phyloP scores from a whole-genome alignment of 2,329 filamentous ascomycete species.

The Venturia effusa region DNA sequence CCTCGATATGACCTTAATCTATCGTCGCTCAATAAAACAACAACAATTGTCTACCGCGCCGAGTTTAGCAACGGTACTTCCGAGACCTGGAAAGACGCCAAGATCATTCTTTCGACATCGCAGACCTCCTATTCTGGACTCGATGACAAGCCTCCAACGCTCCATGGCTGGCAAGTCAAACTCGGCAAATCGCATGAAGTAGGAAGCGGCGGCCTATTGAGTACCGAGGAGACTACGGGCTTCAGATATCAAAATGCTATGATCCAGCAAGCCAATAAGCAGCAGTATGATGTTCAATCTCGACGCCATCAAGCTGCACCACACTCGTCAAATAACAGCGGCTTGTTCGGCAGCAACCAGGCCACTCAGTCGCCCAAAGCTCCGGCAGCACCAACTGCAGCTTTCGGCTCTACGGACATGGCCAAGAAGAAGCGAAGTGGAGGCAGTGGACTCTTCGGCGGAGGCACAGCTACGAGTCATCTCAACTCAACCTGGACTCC shows the following conservation, averaged over 20 bases:
- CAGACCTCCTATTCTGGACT: constrained; percentile 48
- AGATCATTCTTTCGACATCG: constrained; percentile 51
- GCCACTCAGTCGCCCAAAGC: constrained; percentile 10
- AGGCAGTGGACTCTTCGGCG: not conserved
- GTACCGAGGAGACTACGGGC: constrained; percentile 14
- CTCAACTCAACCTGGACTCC: not conserved
- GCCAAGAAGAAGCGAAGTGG: constrained; percentile 11
- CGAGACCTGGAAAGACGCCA: constrained; percentile 52
- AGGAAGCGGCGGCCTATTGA: constrained; percentile 15
- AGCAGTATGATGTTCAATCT: not conserved
- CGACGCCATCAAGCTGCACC: not conserved
- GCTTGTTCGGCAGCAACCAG: constrained; percentile 10
- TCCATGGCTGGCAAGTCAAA: constrained; percentile 48
- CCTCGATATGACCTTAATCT: constrained; percentile 53
- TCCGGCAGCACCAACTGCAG: not conserved
- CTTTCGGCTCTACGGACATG: not conserved
- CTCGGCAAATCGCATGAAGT: constrained; percentile 24
- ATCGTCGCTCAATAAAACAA: constrained; percentile 44
- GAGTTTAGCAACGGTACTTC: constrained; percentile 51
- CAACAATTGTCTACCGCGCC: constrained; percentile 49
- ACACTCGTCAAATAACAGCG: not conserved
- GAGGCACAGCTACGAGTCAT: not conserved
- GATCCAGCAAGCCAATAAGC: not conserved
- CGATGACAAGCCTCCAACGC: constrained; percentile 42
- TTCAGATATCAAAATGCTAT: constrained; percentile 2